Evolutionary conservation across 176 grass and related monocot genomes (phyloP).

Genomic region (Pontederia paniculata): DNA sequence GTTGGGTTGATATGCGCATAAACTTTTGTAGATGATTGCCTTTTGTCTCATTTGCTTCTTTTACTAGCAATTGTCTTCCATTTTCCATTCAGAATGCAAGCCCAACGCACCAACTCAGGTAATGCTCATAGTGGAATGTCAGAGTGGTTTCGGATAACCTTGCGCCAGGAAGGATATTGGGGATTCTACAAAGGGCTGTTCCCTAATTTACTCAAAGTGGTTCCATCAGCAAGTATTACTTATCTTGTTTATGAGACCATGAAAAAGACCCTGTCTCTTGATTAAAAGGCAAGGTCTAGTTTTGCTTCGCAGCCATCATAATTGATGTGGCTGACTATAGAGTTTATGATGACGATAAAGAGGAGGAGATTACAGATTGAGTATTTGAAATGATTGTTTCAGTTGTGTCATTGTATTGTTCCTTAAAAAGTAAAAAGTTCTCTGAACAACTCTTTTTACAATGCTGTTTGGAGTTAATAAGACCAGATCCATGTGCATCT

Average conservation of each 20-base stretch:
- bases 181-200: conserved; percentile 82
- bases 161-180: conserved; percentile 39
- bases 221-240: conserved; percentile 81
- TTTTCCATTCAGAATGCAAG: conserved; percentile 52
- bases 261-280: conserved; percentile 74
- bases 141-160: conserved; percentile 59
- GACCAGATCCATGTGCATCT: conserved; percentile 17
- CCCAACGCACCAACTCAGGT: conserved; percentile 44
- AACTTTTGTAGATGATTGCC: background rate
- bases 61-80: conserved; percentile 4
- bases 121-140: conserved; percentile 64
- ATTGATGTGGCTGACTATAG: conserved; percentile 70
- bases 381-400: conserved; percentile 33
- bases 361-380: conserved; percentile 52
- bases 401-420: conserved; percentile 39
- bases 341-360: conserved; percentile 47
- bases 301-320: conserved; percentile 37
- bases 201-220: conserved; percentile 83
- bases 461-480: conserved; percentile 29
- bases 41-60: conserved; percentile 11
- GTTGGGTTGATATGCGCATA: background rate
- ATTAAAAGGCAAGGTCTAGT: conserved; percentile 33
- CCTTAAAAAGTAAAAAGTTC: conserved; percentile 44
- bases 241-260: conserved; percentile 85
- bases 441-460: conserved; percentile 17